Conservation (phyloP, 2,329 filamentous ascomycete genomes). For the Colletotrichum cordylinicola region DNA sequence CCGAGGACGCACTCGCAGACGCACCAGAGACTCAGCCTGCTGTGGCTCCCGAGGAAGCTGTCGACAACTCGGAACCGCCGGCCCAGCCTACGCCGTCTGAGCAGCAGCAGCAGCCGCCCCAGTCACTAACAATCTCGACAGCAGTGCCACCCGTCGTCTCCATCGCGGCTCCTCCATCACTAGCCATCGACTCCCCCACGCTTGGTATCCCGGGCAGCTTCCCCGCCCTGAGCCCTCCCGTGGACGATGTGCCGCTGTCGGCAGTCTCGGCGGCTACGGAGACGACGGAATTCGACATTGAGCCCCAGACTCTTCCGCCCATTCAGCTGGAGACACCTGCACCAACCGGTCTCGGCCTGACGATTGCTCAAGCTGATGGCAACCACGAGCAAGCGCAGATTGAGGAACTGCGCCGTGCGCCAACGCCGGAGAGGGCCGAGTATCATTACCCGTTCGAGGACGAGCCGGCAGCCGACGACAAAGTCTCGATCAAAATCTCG, state of each 20-base stretch:
- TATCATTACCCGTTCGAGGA: conserved; percentile 60
- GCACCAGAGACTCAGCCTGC: neutral
- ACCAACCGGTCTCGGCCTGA: conserved; percentile 17
- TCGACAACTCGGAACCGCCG: neutral
- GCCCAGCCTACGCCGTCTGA: neutral
- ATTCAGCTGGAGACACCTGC: conserved; percentile 34
- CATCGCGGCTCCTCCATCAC: conserved; percentile 12
- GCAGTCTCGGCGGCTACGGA: conserved; percentile 65
- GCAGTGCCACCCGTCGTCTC: neutral
- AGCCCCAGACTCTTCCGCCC: conserved; percentile 67
- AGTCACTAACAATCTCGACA: conserved; percentile 4
- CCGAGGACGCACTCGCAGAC: neutral
- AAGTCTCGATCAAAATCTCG: conserved; percentile 45
- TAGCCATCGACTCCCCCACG: conserved; percentile 64
- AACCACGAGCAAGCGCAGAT: conserved; percentile 12
- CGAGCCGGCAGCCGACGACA: conserved; percentile 38
- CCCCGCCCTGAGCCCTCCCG: conserved; percentile 44
- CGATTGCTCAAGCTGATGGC: conserved; percentile 1
- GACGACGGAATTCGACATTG: conserved; percentile 75
- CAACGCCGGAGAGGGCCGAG: conserved; percentile 35
- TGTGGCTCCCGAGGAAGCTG: conserved; percentile 5
- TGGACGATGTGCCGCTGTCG: conserved; percentile 59
- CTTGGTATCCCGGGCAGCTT: conserved; percentile 72
- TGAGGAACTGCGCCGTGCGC: conserved; percentile 24
- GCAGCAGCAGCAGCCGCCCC: neutral